These are phyloP conservation scores for Cryptosporidium meleagridis DNA, from an alignment of 169 alveolate genomes.

Conservation along the genomic window DNA sequence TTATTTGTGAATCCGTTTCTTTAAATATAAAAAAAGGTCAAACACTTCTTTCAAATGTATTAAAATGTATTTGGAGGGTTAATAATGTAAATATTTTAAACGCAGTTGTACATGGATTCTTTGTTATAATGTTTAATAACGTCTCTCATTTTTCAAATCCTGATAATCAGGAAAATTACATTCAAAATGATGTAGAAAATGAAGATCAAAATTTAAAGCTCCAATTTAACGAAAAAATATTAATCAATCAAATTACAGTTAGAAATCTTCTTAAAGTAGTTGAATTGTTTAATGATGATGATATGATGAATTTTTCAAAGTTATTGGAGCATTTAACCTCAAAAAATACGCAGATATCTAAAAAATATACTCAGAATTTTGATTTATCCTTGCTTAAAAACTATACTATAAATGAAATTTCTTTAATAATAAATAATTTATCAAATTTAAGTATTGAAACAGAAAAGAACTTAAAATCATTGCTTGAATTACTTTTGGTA, in stretches of 20 bases:
- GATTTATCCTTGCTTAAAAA: constrained; percentile 6
- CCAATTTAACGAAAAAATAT: constrained; percentile 4
- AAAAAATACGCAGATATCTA: constrained; percentile 13
- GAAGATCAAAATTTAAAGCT: constrained; percentile 2
- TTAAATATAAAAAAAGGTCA: constrained; percentile 38
- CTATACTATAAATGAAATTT: constrained; percentile 38
- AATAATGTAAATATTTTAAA: constrained; percentile 35
- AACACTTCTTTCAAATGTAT: neutral
- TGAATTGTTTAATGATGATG: neutral
- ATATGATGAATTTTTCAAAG: constrained; percentile 24
- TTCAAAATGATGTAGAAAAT: constrained; percentile 3
- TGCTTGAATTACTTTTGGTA: constrained; percentile 9
- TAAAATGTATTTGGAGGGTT: constrained; percentile 52
- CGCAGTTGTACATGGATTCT: constrained; percentile 61
- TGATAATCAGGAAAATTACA: constrained; percentile 3
- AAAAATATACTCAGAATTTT: constrained; percentile 32
- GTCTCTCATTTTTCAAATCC: neutral
- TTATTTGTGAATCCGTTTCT: constrained; percentile 42
- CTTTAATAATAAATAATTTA: neutral
- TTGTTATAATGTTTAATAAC: constrained; percentile 18
- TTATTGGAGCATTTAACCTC: constrained; percentile 19
- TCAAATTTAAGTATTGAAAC: neutral
- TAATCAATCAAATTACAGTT: neutral
- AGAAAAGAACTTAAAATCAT: neutral
- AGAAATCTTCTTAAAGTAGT: constrained; percentile 7